Base-by-base conservation (phyloP, 179 eudicot species). In the Drosera spatulata region DNA sequence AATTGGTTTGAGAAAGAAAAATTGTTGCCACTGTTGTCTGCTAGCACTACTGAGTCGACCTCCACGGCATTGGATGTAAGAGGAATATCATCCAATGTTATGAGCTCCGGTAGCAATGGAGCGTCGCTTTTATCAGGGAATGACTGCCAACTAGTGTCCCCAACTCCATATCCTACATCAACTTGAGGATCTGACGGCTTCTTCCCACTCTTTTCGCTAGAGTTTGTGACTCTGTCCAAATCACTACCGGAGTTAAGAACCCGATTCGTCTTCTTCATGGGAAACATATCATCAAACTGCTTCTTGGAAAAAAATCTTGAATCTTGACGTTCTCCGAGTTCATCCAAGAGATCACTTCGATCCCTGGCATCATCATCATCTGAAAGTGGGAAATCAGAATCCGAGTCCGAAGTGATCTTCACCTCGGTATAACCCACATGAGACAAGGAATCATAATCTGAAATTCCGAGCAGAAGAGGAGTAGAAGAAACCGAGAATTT, bases 321-420 rank as follows among this genome's bases (percentile, higher is more conserved):
- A 46, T 60, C 64, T 10, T 40, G 50, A 42, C 60, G 74, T 40
- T 52, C 54, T 41, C 62, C 41, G 42, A 38, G 39, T 11, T 61
- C 77, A 7, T 56, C 63, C n/a, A 39, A 56, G 41, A 50, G 7
- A 60, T 63, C 71, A 66, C 42, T 63, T 5, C 15, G 63, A 53
- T 68, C 78, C 15, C 33, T 22, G 1, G 45, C 45, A 50, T 79
- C 91, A 22, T 83, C 88, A 10, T 89, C 89, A 44, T 84, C 97
- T 4, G 93, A 82, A 43, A 82, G 66, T 8, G 63, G 81, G 42
- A 77, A 51, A 56, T 85, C 93, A 1, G 89, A 82, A 43, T 85
- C 97, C 3, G 85, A 56, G 61, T 87, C 96, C 12, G 96, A 83
- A 47, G 67, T 71, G 47, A 82, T 72, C 66, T 77, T 90, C 51